A percentile compares a stretch with the other conserved stretches of the same genome.
Evolutionary conservation across 2,329 filamentous ascomycete genomes (phyloP).

Genomic region (Xylaria sp.): DNA sequence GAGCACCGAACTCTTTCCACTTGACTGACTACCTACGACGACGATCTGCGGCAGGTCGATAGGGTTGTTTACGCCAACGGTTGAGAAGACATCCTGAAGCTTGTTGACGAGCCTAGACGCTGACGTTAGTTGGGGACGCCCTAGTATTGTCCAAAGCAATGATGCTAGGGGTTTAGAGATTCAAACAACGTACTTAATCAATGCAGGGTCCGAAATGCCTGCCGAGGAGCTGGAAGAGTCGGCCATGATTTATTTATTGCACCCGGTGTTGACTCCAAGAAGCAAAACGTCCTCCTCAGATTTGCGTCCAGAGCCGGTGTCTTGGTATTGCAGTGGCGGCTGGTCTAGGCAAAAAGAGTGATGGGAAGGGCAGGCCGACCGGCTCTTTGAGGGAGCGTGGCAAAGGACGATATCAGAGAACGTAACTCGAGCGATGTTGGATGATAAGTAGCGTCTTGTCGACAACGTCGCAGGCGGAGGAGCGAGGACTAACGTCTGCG

Average conservation of each 20-base stretch:
- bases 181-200: slow-evolving; percentile 67
- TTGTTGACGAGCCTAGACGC: slow-evolving; percentile 86
- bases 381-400: slow-evolving; percentile 7
- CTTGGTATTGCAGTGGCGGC: neutral
- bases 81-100: slow-evolving; percentile 98
- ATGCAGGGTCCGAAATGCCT: slow-evolving; percentile 73
- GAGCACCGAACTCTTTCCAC: slow-evolving; percentile 98
- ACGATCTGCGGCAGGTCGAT: slow-evolving; percentile 99
- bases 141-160: slow-evolving; percentile 1
- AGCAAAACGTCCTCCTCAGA: slow-evolving; percentile 1
- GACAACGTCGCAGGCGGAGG: neutral
- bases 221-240: slow-evolving; percentile 58
- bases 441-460: neutral
- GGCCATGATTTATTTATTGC: slow-evolving; percentile 43
- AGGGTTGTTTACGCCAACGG: slow-evolving; percentile 98
- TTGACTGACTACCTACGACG: slow-evolving; percentile 97
- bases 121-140: slow-evolving; percentile 46
- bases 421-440: neutral
- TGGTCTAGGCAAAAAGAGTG: neutral
- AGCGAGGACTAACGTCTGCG: slow-evolving; percentile 10
- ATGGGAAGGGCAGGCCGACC: slow-evolving; percentile 1
- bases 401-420: slow-evolving; percentile 19
- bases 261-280: neutral
- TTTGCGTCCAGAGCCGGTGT: slow-evolving; percentile 1
- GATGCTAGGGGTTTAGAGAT: slow-evolving; percentile 39